Evolutionary conservation across 2,329 filamentous ascomycete genomes (phyloP), one percentile per base, ranked within the genome.

Genomic region (Fusarium guadeloupense): DNA sequence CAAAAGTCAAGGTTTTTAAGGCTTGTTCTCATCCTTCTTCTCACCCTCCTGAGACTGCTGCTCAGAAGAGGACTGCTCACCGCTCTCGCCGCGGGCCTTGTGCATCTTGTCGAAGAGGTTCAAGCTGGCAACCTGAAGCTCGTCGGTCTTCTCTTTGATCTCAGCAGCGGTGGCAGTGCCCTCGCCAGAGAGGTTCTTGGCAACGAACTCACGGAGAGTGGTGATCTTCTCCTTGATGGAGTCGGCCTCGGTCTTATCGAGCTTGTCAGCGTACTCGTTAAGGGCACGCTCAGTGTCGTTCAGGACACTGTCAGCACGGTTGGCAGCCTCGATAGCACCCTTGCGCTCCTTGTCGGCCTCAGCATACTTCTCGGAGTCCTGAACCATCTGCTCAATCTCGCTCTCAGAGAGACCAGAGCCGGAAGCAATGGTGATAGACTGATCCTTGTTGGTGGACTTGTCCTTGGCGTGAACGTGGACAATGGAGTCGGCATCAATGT

Each of bases 71-170:
- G 79, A 75, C 75, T 83, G 78, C 55, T 71, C 66, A 73, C 82
- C 77, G 70, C 83, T 83, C 82, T 93, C 90, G 69, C 81, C 78
- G 71, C 92, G 89, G 69, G 94, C 92, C 86, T 96, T 96, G 91
- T 99, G 94, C 92, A 99, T 97, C 90, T 98, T 97, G 84, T 98
- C 95, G 79, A 99, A 98, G 74, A 98, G 89, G 82, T 91, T 96
- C 81, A 99, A 84, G 80, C 90, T 94, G 69, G 94, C 92, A 77
- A 90, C 91, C 84, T 98, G 95, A 75, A 99, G 91, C 81, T 97
- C 94, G 69, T 98, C 95, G 72, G 92, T 96, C 92, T 97, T 97
- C 83, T 92, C 88, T 91, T 98, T 98, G 80, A 99, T 89, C 81
- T 98, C 91, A 67, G 91, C 91, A 45, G 93, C 91, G 59, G 92